These are phyloP conservation scores for Fusarium odoratissimum DNA, from an alignment of 2,329 filamentous ascomycete species.

Conservation along the genomic window DNA sequence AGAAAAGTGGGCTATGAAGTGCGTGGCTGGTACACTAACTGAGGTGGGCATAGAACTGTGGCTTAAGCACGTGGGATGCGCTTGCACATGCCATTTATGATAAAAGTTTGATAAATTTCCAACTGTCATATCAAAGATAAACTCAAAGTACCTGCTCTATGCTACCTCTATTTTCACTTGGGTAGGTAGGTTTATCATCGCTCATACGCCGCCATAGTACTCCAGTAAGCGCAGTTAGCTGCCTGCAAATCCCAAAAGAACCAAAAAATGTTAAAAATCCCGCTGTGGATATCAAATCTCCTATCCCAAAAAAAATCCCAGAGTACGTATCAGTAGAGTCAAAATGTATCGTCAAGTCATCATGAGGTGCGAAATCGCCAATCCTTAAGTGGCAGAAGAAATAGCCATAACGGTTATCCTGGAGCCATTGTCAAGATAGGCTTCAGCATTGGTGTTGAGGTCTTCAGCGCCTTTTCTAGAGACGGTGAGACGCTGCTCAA, in stretches of 20 bases:
- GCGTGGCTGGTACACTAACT: conserved; percentile 19
- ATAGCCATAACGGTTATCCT: conserved; percentile 39
- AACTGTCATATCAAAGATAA: conserved; percentile 33
- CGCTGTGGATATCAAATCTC: conserved; percentile 30
- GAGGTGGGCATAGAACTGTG: neutral
- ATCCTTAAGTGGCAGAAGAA: conserved; percentile 38
- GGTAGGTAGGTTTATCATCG: conserved; percentile 10
- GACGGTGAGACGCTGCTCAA: conserved; percentile 34
- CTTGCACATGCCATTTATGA: conserved; percentile 24
- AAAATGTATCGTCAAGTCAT: conserved; percentile 27
- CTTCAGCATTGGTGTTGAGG: conserved; percentile 30
- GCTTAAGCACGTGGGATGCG: conserved; percentile 24
- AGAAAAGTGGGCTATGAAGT: conserved; percentile 16
- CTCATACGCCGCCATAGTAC: conserved; percentile 28
- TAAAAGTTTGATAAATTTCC: conserved; percentile 28
- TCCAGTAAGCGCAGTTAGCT: conserved; percentile 26
- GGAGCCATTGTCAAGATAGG: conserved; percentile 38
- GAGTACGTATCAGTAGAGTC: conserved; percentile 1
- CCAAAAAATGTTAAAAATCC: conserved; percentile 21
- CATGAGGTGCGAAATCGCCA: neutral
- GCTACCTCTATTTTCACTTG: conserved; percentile 2
- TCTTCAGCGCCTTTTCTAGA: conserved; percentile 36
- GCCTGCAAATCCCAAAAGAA: conserved; percentile 12
- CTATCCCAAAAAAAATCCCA: conserved; percentile 4
- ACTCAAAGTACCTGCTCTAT: conserved; percentile 24